phyloP scores from a whole-genome alignment of 495 filamentous ascomycete species.

The Hypoxylon trugodes region DNA sequence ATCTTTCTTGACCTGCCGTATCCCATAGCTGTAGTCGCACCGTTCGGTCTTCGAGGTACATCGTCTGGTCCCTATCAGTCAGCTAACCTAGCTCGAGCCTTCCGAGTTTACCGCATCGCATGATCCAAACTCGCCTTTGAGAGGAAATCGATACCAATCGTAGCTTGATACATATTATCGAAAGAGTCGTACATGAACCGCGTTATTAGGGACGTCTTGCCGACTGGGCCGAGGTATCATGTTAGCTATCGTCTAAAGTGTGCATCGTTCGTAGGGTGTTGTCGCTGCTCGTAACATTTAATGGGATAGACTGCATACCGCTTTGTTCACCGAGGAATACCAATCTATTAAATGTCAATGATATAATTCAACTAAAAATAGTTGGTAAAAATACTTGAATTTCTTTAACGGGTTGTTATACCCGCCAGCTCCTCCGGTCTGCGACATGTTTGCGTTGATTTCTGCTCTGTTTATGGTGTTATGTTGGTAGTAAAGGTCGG shows the following conservation, averaged over 20 bases:
- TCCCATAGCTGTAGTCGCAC: conserved; percentile 98
- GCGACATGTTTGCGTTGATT: conserved; percentile 51
- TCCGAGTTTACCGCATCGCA: neutral
- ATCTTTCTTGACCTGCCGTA: conserved; percentile 96
- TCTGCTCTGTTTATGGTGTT: conserved; percentile 8
- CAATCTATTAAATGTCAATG: conserved; percentile 64
- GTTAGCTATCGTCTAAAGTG: conserved; percentile 24
- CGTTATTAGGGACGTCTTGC: conserved; percentile 98
- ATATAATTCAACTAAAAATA: conserved; percentile 13
- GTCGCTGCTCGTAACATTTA: conserved; percentile 7
- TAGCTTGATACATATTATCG: conserved; percentile 99
- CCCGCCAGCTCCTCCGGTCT: conserved; percentile 68
- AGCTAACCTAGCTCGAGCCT: conserved; percentile 21
- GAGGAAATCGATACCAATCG: conserved; percentile 98
- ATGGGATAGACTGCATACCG: conserved; percentile 65
- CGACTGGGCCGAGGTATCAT: conserved; percentile 65
- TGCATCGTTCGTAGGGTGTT: neutral
- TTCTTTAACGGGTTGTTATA: conserved; percentile 99
- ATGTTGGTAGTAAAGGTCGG: conserved; percentile 4
- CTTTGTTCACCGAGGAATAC: conserved; percentile 98
- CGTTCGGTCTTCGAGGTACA: conserved; percentile 99
- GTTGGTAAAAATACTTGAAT: conserved; percentile 79
- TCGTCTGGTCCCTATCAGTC: conserved; percentile 69
- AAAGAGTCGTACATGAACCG: conserved; percentile 99
- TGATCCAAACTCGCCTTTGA: conserved; percentile 75